Percentiles rank a stretch among this genome's conserved stretches.
Conservation (phyloP, 148 eudicot species). For the Persicaria maculosa region DNA sequence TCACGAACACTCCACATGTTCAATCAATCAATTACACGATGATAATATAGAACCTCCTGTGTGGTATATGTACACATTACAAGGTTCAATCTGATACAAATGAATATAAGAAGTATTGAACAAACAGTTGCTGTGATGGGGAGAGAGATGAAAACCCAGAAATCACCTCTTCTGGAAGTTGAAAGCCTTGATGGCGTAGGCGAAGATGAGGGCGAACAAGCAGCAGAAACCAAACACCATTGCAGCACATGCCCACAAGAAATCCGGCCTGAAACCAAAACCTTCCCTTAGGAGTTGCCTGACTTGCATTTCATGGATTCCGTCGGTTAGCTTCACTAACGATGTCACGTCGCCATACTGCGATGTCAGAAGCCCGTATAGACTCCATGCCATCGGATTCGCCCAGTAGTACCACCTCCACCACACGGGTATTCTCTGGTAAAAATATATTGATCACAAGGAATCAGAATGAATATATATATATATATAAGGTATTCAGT, state of each 20-base stretch:
- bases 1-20: too few relatives aligned
- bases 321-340: constrained; percentile 57
- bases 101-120: not conserved
- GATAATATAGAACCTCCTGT: not conserved
- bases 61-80: not conserved
- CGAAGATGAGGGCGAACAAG: constrained; percentile 73
- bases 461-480: too few relatives aligned
- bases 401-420: constrained; percentile 99
- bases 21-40: not conserved
- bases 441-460: not conserved
- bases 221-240: constrained; percentile 62
- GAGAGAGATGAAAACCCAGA: not conserved
- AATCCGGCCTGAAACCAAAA: constrained; percentile 75
- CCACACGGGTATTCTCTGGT: constrained; percentile 89
- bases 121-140: not conserved
- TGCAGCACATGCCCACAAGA: constrained; percentile 47
- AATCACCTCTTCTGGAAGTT: constrained; percentile 86
- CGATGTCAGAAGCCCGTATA: constrained; percentile 87
- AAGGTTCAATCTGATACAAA: not conserved
- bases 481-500: not conserved
- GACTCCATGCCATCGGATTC: constrained; percentile 93
- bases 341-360: constrained; percentile 59
- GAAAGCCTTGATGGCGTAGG: constrained; percentile 77
- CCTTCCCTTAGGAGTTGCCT: constrained; percentile 41
- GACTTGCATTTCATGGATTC: constrained; percentile 31